Conservation (phyloP, 495 filamentous ascomycete genomes). For the Rhypophila decipiens region DNA sequence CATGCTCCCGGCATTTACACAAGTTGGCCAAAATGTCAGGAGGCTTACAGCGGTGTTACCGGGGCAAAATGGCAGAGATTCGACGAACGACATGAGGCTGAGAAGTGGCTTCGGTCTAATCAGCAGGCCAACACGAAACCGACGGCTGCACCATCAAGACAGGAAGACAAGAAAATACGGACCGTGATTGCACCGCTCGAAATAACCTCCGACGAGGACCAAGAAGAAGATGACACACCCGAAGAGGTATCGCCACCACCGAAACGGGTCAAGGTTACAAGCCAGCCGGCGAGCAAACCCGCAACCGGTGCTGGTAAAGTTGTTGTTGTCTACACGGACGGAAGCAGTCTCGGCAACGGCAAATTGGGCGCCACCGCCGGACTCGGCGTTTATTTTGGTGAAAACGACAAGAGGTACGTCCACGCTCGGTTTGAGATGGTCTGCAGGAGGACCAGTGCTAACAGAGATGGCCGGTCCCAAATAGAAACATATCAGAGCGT, state of each 20-base stretch:
- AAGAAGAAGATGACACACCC: slow-evolving; percentile 28
- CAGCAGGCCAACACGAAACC: slow-evolving; percentile 35
- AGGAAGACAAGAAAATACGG: too few species aligned
- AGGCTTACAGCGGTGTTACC: slow-evolving; percentile 70
- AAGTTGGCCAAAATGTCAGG: slow-evolving; percentile 71
- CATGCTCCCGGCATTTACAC: slow-evolving; percentile 82
- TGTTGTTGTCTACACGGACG: slow-evolving; percentile 82
- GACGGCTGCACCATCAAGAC: slow-evolving; percentile 18
- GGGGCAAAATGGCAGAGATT: slow-evolving; percentile 81
- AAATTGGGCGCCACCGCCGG: slow-evolving; percentile 64
- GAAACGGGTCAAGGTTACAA: slow-evolving; percentile 52
- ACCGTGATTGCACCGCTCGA: slow-evolving; percentile 13
- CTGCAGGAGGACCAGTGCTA: neutral
- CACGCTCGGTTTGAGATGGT: neutral
- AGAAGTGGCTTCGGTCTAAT: slow-evolving; percentile 32
- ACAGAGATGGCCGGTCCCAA: neutral
- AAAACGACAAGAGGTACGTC: slow-evolving; percentile 60
- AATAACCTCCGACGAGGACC: slow-evolving; percentile 22
- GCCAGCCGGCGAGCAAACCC: slow-evolving; percentile 3
- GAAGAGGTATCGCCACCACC: slow-evolving; percentile 33
- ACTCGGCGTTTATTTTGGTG: slow-evolving; percentile 82
- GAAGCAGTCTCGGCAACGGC: slow-evolving; percentile 76
- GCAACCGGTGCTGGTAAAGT: slow-evolving; percentile 43
- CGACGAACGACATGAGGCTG: slow-evolving; percentile 67
- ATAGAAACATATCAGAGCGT: slow-evolving; percentile 72